Conservation (phyloP, 768 basidiomycete species). For the Piloderma croceum region DNA sequence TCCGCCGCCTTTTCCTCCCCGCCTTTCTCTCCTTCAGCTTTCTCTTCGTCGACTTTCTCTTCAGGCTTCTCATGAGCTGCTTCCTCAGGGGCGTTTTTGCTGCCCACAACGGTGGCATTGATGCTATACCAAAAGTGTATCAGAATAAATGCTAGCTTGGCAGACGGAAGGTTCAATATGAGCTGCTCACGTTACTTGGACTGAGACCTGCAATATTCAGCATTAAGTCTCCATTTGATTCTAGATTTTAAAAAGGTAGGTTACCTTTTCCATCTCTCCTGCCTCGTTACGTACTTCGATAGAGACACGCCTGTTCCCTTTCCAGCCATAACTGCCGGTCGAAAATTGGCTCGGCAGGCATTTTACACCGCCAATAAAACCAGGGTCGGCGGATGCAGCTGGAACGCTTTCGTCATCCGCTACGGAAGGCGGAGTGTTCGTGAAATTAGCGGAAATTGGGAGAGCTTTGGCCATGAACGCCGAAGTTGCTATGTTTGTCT, state of each 20-base stretch:
- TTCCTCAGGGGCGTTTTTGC: conserved; percentile 47
- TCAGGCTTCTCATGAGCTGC: conserved; percentile 30
- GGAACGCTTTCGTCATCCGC: conserved; percentile 30
- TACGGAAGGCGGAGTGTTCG: conserved; percentile 53
- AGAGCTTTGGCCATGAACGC: conserved; percentile 61
- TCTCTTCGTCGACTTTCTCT: conserved; percentile 20
- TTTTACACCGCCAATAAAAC: conserved; percentile 51
- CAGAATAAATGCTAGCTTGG: neutral
- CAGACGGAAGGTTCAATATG: conserved; percentile 1
- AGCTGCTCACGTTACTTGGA: conserved; percentile 66
- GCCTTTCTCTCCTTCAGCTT: conserved; percentile 17
- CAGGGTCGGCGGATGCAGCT: conserved; percentile 44
- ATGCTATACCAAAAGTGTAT: conserved; percentile 38
- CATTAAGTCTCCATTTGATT: too few species aligned
- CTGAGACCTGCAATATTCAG: too few species aligned
- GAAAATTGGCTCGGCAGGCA: conserved; percentile 56
- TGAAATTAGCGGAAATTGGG: conserved; percentile 63
- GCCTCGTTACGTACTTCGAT: conserved; percentile 58
- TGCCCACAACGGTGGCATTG: conserved; percentile 71
- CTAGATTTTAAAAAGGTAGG: too few species aligned
- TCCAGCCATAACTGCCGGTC: conserved; percentile 85
- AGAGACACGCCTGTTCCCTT: conserved; percentile 61
- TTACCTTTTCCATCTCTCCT: conserved; percentile 56
- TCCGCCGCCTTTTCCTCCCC: conserved; percentile 20
- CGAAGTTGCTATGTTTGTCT: conserved; percentile 44